Conservation (phyloP, 2,329 filamentous ascomycete genomes). For the Alternaria sp. region DNA sequence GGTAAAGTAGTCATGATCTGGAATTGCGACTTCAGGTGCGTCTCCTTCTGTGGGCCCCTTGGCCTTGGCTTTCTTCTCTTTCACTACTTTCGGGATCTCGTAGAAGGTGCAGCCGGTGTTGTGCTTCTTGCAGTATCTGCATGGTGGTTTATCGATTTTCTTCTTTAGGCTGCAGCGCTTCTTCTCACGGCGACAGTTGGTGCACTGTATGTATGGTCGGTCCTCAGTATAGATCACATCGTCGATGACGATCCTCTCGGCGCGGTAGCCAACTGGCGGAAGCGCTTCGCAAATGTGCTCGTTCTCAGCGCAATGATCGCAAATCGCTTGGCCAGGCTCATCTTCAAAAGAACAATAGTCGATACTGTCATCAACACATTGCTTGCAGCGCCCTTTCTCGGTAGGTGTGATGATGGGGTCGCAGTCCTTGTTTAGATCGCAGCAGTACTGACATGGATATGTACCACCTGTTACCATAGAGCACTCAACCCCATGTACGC, state of each 20-base stretch:
- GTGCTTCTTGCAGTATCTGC: conserved; percentile 40
- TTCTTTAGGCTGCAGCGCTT: conserved; percentile 44
- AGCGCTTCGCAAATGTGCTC: conserved; percentile 24
- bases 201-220: conserved; percentile 33
- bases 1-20: conserved; percentile 17
- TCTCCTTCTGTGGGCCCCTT: conserved; percentile 2
- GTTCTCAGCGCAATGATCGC: conserved; percentile 28
- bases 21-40: conserved; percentile 10
- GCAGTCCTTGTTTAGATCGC: conserved; percentile 35
- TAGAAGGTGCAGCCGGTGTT: conserved; percentile 43
- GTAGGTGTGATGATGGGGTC: conserved; percentile 41
- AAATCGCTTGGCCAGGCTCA: conserved; percentile 23
- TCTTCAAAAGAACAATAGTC: conserved; percentile 35
- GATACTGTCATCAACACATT: conserved; percentile 24
- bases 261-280: conserved; percentile 27
- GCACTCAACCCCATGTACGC: conserved; percentile 28
- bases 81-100: conserved; percentile 19
- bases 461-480: conserved; percentile 38
- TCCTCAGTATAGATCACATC: conserved; percentile 28
- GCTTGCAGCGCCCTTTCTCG: conserved; percentile 46
- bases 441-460: conserved; percentile 39
- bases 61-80: conserved; percentile 16
- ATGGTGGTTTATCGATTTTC: conserved; percentile 41
- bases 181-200: conserved; percentile 37
- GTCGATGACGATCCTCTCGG: conserved; percentile 30